Base-by-base conservation (phyloP, 2,329 filamentous ascomycete species). In the Fusarium temperatum region DNA sequence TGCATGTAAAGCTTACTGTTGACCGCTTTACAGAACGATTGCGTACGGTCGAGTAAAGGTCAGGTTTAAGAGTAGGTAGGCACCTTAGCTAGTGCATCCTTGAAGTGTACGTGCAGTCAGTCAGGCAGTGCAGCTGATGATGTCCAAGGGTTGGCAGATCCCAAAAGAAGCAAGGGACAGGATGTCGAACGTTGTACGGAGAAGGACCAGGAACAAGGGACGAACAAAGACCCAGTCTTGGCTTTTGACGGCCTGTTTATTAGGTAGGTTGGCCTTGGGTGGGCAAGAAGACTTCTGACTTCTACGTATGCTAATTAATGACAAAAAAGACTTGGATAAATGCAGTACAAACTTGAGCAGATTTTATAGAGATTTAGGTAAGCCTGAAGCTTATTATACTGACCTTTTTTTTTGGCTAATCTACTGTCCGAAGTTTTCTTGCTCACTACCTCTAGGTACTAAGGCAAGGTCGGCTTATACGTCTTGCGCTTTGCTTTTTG, bases 121-220 rank as follows among this genome's bases (percentile, higher is more conserved):
- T 58, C 55, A 36, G 41, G 55, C 41, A 58, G 41, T 53, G 51
- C 71, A 68, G 51, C 63, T 68, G 59, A 72, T 54, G 36, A 65
- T 65, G 36, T 55, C 51, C 68, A 68, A 65, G 63, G 63, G 58
- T 59, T 58, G 54, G 47, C 55, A 59, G 57, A 63, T 57, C 35
- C 58, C 58, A 61, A 68, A 68, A 72, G 71, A 68, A 74, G 72
- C 71, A 68, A 72, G 72, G 53, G 72, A 74, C 63, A 53, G 51
- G 45, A 68, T 68, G 72, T 63, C 61, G 65, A 65, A 70, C 61
- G 65, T 72, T 68, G 70, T 35, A 74, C 58, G 15, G 50, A 66
- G 61, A 51, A 50, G 30, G 53, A 48, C 71, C 51, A 72, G 72
- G 72, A 74, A 65, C 72, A 74, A 68, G 72, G 71, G 67, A 74